Conservation (phyloP, 2,329 filamentous ascomycete species). For the Talaromyces sp. region DNA sequence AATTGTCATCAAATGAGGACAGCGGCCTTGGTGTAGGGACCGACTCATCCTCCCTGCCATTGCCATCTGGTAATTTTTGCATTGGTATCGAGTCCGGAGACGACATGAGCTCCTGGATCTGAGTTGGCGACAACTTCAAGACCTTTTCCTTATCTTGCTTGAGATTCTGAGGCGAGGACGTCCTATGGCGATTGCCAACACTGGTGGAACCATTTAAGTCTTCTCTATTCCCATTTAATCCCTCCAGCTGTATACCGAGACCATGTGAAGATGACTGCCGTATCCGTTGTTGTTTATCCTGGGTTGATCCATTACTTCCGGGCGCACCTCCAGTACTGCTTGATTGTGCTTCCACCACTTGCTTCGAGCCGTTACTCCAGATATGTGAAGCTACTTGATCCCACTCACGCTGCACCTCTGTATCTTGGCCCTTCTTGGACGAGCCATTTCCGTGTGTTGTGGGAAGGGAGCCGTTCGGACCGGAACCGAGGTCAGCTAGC, state of each 20-base stretch:
- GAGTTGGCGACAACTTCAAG: conserved; percentile 46
- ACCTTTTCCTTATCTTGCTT: conserved; percentile 29
- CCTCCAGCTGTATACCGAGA: conserved; percentile 9
- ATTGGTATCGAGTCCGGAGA: conserved; percentile 47
- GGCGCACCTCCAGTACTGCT: background rate
- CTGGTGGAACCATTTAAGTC: background rate
- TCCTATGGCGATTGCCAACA: background rate
- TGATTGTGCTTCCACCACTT: background rate
- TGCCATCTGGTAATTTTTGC: conserved; percentile 27
- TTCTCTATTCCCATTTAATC: background rate
- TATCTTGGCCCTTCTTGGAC: conserved; percentile 1
- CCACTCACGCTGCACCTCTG: conserved; percentile 13
- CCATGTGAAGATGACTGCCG: conserved; percentile 3
- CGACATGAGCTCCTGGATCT: conserved; percentile 47
- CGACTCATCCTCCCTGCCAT: conserved; percentile 2
- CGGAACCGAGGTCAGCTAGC: conserved; percentile 14
- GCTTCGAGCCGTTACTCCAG: background rate
- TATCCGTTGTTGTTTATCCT: background rate
- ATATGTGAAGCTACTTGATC: conserved; percentile 3
- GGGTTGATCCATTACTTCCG: background rate
- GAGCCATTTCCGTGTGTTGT: background rate
- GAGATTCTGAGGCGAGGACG: conserved; percentile 3
- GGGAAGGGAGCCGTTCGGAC: conserved; percentile 9
- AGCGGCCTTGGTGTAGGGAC: background rate
- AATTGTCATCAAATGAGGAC: conserved; percentile 27